Base-by-base conservation (phyloP, 805 yeast species). In the Ogataea allantospora region DNA sequence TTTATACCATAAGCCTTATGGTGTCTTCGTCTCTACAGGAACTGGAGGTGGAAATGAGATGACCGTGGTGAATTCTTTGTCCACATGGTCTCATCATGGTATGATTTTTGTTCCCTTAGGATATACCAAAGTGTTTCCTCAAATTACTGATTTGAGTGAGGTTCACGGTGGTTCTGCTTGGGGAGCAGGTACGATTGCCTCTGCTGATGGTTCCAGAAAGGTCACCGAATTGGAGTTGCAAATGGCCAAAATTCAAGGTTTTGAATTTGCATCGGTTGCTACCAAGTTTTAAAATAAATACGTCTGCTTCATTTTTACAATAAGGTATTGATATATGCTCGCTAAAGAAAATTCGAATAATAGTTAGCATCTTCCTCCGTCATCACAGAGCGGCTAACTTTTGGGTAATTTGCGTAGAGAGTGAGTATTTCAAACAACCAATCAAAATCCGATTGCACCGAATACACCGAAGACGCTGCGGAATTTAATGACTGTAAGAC, bases 101-200 rank as follows among this genome's bases (percentile, higher is more conserved):
- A 69, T 85, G 63, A 71, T 80, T 40, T 85, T 62, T 60, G 76
- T 86, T 32, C 95, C 95, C 44, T 69, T 85, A 50, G 95, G 95
- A 44, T 86, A 79, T 66, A 73, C 70, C 46, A 60, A 68, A 44
- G 67, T 73, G 4, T 80, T 80, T 62, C 71, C 73, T 8, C 71
- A 71, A 49, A 54, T 80, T 47, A 63, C 83, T 28, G 70, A 70
- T 62, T 54, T 80, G 29, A 75, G 71, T 3, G 88, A 83, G 65
- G 71, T 77, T 33, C 95, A 83, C 58, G 95, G 95, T 48, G 85
- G 84, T 39, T 75, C 88, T 15, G 77, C 95, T 30, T 87, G 88
- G 88, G 95, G 95, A 60, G 83, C 95, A 22, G 95, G 95, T 50
- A 66, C 85, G 25, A 68, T 73, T 54, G 88, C 95, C 20, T 85